Conservation (phyloP, 805 yeast genomes). For the Sugiyamaella boreocaroliniensis region DNA sequence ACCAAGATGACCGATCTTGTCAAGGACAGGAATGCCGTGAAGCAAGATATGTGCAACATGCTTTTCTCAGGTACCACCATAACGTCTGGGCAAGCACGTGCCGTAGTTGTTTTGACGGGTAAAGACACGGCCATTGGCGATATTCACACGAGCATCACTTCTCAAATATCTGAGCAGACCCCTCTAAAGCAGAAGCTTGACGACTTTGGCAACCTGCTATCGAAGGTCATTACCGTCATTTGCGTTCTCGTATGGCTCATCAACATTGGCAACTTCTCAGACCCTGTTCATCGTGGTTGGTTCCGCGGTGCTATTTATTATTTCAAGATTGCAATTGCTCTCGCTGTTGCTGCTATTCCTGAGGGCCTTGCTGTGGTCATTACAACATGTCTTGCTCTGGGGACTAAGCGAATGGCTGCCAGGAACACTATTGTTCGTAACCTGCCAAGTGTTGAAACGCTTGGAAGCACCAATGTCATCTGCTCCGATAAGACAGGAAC, state of each 20-base stretch:
- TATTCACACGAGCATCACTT: conserved; percentile 78
- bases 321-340: conserved; percentile 93
- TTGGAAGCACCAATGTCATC: conserved; percentile 37
- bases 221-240: conserved; percentile 71
- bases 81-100: conserved; percentile 88
- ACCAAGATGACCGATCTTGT: conserved; percentile 84
- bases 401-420: conserved; percentile 91
- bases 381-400: conserved; percentile 90
- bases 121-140: conserved; percentile 83
- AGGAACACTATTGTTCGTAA: conserved; percentile 89
- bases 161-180: conserved; percentile 91
- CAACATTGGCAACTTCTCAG: conserved; percentile 50
- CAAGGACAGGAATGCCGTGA: conserved; percentile 67
- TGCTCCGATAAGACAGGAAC: conserved; percentile 25
- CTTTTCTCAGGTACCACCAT: conserved; percentile 96
- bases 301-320: conserved; percentile 88
- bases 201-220: conserved; percentile 80
- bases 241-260: conserved; percentile 82
- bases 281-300: conserved; percentile 41
- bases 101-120: conserved; percentile 86
- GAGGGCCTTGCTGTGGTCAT: conserved; percentile 97
- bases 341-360: conserved; percentile 98
- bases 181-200: conserved; percentile 94
- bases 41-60: conserved; percentile 56
- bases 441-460: conserved; percentile 22